Conservation (phyloP, 495 filamentous ascomycete genomes). For the Wilcoxina mikolae region DNA sequence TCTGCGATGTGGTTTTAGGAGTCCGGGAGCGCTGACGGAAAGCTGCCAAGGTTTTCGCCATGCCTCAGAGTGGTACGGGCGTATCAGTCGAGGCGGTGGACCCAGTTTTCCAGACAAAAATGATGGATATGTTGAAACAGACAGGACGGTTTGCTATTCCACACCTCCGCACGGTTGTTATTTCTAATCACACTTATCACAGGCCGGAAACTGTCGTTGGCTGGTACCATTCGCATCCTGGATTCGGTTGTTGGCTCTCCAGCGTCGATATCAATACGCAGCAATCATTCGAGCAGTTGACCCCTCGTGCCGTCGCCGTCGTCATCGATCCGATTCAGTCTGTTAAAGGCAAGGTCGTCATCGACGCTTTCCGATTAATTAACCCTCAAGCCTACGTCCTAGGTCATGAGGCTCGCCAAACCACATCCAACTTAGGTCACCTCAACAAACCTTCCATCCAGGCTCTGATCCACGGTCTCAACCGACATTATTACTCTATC, state of each 20-base stretch:
- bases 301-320: conserved; percentile 86
- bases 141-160: conserved; percentile 63
- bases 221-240: conserved; percentile 99
- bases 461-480: conserved; percentile 95
- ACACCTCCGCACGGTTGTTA: conserved; percentile 1
- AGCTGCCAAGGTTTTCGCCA: conserved; percentile 50
- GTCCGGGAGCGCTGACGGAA: background rate
- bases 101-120: conserved; percentile 93
- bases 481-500: conserved; percentile 98
- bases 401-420: conserved; percentile 95
- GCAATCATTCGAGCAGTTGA: conserved; percentile 96
- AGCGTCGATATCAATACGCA: conserved; percentile 99
- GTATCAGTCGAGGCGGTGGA: conserved; percentile 98
- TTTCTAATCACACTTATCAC: background rate
- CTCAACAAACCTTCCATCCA: conserved; percentile 98
- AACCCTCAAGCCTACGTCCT: conserved; percentile 98
- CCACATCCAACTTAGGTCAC: conserved; percentile 92
- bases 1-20: background rate
- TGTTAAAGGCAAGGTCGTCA: conserved; percentile 98
- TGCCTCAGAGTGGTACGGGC: conserved; percentile 98
- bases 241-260: conserved; percentile 97
- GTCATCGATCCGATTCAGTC: conserved; percentile 98
- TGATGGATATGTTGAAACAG: conserved; percentile 99
- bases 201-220: conserved; percentile 94
- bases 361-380: conserved; percentile 97